Evolutionary conservation across 257 asterid species (phyloP).

Genomic region (Avicennia marina): DNA sequence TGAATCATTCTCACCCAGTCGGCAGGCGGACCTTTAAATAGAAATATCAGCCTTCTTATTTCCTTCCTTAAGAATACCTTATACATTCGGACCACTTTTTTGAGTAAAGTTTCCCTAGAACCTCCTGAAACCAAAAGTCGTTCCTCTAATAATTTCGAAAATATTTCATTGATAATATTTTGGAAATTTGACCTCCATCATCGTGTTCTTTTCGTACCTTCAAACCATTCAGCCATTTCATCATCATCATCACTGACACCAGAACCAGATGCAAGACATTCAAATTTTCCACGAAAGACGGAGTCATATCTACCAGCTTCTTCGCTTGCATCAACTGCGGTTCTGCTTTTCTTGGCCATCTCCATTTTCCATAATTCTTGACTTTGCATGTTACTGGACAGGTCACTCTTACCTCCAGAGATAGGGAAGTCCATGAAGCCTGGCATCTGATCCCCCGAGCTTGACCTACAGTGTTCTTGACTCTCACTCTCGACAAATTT

Average conservation of each 20-base stretch:
- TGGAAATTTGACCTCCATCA: too few species aligned
- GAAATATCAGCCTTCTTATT: not conserved
- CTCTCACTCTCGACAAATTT: slow-evolving; percentile 29
- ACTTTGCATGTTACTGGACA: slow-evolving; percentile 39
- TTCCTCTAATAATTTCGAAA: too few species aligned
- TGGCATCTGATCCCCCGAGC: slow-evolving; percentile 18
- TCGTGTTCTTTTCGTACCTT: slow-evolving; percentile 15
- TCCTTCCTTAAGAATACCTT: not conserved
- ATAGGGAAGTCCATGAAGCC: slow-evolving; percentile 62
- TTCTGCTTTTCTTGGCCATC: slow-evolving; percentile 32
- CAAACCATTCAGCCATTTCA: slow-evolving; percentile 84
- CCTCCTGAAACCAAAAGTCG: not conserved
- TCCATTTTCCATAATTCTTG: slow-evolving; percentile 59
- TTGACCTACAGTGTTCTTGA: slow-evolving; percentile 28
- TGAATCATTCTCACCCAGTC: not conserved
- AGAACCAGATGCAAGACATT: slow-evolving; percentile 16
- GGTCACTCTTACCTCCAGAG: slow-evolving; percentile 66
- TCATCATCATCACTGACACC: slow-evolving; percentile 38
- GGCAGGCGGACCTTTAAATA: not conserved
- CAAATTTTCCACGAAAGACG: slow-evolving; percentile 7
- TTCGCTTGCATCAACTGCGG: slow-evolving; percentile 25
- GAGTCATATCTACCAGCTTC: slow-evolving; percentile 28
- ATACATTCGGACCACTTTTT: not conserved
- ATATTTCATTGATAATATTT: too few species aligned
- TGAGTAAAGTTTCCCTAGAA: not conserved